phyloP scores from a whole-genome alignment of 805 yeast genomes.

The Lachancea sp. region DNA sequence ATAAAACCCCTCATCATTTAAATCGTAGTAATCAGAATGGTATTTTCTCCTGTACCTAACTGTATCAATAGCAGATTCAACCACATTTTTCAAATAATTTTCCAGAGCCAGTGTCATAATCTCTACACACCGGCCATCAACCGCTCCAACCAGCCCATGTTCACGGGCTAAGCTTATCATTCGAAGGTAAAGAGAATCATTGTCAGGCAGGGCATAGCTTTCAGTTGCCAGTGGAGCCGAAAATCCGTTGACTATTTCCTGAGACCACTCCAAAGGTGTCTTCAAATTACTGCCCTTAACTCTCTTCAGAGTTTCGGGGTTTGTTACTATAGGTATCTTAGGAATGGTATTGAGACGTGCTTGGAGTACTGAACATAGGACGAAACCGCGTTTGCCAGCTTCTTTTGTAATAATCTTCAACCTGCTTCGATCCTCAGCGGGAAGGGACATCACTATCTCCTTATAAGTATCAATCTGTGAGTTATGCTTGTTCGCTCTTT shows the following conservation, averaged over 20 bases:
- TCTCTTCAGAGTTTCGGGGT: constrained; percentile 30
- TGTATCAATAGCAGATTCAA: constrained; percentile 69
- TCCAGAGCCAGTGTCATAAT: constrained; percentile 76
- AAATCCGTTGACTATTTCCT: constrained; percentile 81
- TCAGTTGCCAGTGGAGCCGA: constrained; percentile 78
- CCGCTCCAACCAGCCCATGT: constrained; percentile 76
- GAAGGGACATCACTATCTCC: constrained; percentile 78
- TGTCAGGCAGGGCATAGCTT: constrained; percentile 75
- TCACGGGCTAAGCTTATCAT: constrained; percentile 83
- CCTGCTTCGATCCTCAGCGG: constrained; percentile 77
- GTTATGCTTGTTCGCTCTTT: constrained; percentile 40
- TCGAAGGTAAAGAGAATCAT: constrained; percentile 55
- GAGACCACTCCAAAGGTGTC: constrained; percentile 74
- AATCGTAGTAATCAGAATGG: constrained; percentile 33
- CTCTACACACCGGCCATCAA: constrained; percentile 75
- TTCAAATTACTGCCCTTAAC: constrained; percentile 29
- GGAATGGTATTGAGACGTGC: constrained; percentile 60
- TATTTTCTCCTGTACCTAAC: constrained; percentile 54
- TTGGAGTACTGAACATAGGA: constrained; percentile 60
- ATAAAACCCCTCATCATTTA: constrained; percentile 29
- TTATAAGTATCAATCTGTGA: constrained; percentile 77
- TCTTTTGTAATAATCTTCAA: constrained; percentile 79
- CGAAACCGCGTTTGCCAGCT: constrained; percentile 68
- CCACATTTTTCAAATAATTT: constrained; percentile 62
- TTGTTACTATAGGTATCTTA: constrained; percentile 64